Conservation (phyloP, 164 flowering plant genomes). For the Liquidambar formosana region DNA sequence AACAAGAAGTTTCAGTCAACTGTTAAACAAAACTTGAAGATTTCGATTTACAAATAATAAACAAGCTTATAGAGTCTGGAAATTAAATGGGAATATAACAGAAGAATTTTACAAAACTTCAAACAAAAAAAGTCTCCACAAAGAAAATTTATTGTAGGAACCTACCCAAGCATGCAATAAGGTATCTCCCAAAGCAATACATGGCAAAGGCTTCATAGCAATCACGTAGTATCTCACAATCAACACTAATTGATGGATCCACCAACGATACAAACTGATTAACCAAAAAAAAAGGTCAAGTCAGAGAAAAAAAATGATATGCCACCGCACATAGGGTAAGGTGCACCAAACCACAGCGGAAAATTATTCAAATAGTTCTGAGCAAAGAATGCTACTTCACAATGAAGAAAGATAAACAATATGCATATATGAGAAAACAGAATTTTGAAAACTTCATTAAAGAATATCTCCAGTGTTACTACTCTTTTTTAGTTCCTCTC, state of each 20-base stretch:
- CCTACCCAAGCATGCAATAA: conserved; percentile 95
- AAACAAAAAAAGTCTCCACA: background rate
- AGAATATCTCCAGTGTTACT: too few species aligned
- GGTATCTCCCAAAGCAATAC: conserved; percentile 99
- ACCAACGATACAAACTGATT: conserved; percentile 79
- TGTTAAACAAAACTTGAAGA: too few species aligned
- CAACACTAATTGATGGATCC: conserved; percentile 80
- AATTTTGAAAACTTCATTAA: too few species aligned
- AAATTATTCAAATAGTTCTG: too few species aligned
- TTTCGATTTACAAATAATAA: too few species aligned
- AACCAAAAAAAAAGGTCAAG: conserved; percentile 3
- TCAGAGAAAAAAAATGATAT: background rate
- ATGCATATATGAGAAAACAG: too few species aligned
- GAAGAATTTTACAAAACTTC: background rate
- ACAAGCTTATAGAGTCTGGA: background rate
- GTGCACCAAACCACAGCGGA: background rate
- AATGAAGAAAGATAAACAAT: too few species aligned
- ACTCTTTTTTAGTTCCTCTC: too few species aligned
- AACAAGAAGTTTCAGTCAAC: too few species aligned
- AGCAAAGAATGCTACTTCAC: too few species aligned
- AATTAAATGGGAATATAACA: background rate
- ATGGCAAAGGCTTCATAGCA: conserved; percentile 98
- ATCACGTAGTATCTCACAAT: conserved; percentile 85
- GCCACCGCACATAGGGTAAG: background rate
- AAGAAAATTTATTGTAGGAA: background rate